Conservation (phyloP, 177 flowering plant genomes). For the Vitis hybrid region DNA sequence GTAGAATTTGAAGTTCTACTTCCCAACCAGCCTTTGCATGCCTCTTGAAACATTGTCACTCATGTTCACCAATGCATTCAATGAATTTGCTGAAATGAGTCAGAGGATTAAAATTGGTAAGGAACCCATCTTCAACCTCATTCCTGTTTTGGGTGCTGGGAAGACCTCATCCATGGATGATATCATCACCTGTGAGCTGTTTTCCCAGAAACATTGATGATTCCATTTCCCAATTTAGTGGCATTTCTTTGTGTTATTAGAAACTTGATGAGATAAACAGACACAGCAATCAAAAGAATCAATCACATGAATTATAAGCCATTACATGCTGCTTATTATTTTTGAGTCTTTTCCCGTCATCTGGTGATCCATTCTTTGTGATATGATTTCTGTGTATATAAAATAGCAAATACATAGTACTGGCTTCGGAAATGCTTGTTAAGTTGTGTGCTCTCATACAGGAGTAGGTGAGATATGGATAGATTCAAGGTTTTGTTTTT, state of each 20-base stretch:
- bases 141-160: slow-evolving; percentile 87
- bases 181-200: slow-evolving; percentile 74
- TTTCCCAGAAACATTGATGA: slow-evolving; percentile 53
- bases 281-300: too few species aligned
- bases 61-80: slow-evolving; percentile 45
- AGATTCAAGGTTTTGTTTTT: too few species aligned
- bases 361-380: too few species aligned
- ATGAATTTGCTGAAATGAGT: slow-evolving; percentile 51
- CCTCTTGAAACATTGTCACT: slow-evolving; percentile 38
- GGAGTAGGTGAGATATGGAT: too few species aligned
- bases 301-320: too few species aligned
- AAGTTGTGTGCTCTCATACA: too few species aligned
- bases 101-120: slow-evolving; percentile 16
- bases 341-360: too few species aligned
- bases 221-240: neutral
- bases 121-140: slow-evolving; percentile 58
- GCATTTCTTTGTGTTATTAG: neutral
- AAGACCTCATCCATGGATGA: slow-evolving; percentile 53
- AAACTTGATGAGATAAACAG: neutral
- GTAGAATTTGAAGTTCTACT: slow-evolving; percentile 77
- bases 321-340: too few species aligned
- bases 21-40: slow-evolving; percentile 37
- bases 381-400: too few species aligned
- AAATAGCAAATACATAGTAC: fast-evolving
- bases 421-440: too few species aligned